Conservation (phyloP, 2,329 filamentous ascomycete genomes). For the Herpotrichia juniperi region DNA sequence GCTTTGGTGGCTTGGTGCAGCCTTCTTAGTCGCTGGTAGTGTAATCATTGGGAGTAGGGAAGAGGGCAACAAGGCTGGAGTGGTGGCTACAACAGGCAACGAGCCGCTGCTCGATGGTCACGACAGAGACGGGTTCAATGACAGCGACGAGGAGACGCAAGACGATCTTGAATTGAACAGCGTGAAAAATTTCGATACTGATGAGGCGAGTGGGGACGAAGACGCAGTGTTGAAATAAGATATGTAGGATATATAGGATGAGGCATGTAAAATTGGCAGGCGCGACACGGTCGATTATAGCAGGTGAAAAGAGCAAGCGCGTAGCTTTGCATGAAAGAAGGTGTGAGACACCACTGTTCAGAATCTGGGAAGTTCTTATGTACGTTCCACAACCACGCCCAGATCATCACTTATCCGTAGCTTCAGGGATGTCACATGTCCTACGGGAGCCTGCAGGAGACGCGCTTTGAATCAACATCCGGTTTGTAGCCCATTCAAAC, state of each 20-base stretch:
- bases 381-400: neutral
- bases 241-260: neutral
- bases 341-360: neutral
- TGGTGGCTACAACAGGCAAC: conserved; percentile 27
- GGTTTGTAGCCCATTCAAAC: neutral
- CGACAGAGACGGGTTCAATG: conserved; percentile 38
- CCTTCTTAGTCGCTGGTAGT: conserved; percentile 74
- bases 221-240: conserved; percentile 20
- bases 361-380: neutral
- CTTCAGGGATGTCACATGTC: neutral
- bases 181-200: conserved; percentile 26
- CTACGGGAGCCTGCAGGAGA: conserved; percentile 1
- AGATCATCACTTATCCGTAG: neutral
- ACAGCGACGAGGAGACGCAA: conserved; percentile 45
- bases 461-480: neutral
- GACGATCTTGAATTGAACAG: conserved; percentile 37
- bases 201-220: conserved; percentile 30
- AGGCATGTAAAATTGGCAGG: neutral
- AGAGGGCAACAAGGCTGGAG: conserved; percentile 50
- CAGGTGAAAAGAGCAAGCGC: neutral
- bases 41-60: conserved; percentile 78
- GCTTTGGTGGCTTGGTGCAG: conserved; percentile 78
- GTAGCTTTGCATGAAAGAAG: neutral
- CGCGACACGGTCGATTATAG: neutral
- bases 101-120: conserved; percentile 29